Conservation (phyloP, 495 filamentous ascomycete genomes). For the Ramalina intermedia region DNA sequence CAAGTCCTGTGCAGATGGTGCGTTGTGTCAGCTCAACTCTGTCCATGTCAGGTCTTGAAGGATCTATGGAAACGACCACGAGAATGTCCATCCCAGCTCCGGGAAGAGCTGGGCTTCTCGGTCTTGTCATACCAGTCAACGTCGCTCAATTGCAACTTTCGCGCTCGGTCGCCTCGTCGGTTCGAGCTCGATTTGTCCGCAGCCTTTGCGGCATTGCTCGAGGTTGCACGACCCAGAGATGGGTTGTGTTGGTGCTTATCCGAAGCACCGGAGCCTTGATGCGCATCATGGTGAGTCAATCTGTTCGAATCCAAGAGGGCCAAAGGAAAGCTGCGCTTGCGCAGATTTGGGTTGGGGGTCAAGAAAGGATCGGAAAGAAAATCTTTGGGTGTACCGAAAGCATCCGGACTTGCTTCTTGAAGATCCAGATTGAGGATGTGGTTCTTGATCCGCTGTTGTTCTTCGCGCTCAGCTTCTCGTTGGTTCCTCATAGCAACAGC, state of each 20-base stretch:
- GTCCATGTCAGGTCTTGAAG: too few relatives aligned
- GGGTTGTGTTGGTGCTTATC: slow-evolving; percentile 15
- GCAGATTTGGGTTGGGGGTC: slow-evolving; percentile 18
- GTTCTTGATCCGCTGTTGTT: slow-evolving; percentile 96
- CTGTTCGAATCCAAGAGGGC: not conserved
- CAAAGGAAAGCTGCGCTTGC: slow-evolving; percentile 20
- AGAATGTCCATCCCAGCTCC: slow-evolving; percentile 1
- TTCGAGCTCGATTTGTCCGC: slow-evolving; percentile 57
- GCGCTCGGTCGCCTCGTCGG: slow-evolving; percentile 64
- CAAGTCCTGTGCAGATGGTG: too few relatives aligned
- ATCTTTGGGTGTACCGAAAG: slow-evolving; percentile 13
- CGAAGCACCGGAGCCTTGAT: slow-evolving; percentile 16
- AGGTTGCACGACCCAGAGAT: slow-evolving; percentile 12
- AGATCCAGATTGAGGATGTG: slow-evolving; percentile 93
- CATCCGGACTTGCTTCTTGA: slow-evolving; percentile 42
- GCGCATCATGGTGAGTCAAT: slow-evolving; percentile 19
- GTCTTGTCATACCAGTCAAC: slow-evolving; percentile 71
- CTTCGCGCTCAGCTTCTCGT: slow-evolving; percentile 85
- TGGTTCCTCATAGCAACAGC: slow-evolving; percentile 91
- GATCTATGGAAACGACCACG: not conserved
- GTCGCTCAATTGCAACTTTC: slow-evolving; percentile 88
- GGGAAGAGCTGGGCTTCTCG: slow-evolving; percentile 7
- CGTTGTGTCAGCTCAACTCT: too few relatives aligned
- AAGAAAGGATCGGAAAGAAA: slow-evolving; percentile 28
- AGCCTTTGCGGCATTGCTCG: slow-evolving; percentile 7